Evolutionary conservation across 306 rosid species (phyloP).

Genomic region (Sphenostylis stenocarpa): DNA sequence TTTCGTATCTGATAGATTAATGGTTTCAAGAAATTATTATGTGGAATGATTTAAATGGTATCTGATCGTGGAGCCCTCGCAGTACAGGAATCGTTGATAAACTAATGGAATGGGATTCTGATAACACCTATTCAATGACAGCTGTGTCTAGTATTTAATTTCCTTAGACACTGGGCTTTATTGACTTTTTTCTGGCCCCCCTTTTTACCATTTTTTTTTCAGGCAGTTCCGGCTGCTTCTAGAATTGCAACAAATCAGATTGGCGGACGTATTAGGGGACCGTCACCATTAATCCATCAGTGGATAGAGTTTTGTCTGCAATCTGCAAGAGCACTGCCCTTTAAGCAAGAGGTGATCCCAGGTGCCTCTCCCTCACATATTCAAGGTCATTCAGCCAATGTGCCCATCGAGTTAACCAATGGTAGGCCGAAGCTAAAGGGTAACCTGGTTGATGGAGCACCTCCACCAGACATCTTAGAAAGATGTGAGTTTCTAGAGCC

Average conservation of each 20-base stretch:
- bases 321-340: slow-evolving; percentile 78
- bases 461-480: slow-evolving; percentile 63
- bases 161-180: neutral
- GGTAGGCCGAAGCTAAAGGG: slow-evolving; percentile 75
- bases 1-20: slow-evolving; percentile 17
- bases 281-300: slow-evolving; percentile 83
- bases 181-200: neutral
- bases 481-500: slow-evolving; percentile 91
- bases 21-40: neutral
- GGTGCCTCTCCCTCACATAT: slow-evolving; percentile 75
- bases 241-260: slow-evolving; percentile 54
- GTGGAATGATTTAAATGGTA: slow-evolving; percentile 5
- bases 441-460: slow-evolving; percentile 79
- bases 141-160: neutral
- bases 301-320: slow-evolving; percentile 98
- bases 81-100: neutral
- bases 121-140: slow-evolving; percentile 15
- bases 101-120: neutral
- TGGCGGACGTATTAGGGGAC: slow-evolving; percentile 85
- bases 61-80: neutral
- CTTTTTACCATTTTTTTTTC: neutral
- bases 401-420: slow-evolving; percentile 52
- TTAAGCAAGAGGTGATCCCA: slow-evolving; percentile 86
- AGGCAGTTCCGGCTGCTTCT: slow-evolving; percentile 86
- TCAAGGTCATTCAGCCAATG: slow-evolving; percentile 42